Conservation (phyloP, 2,329 filamentous ascomycete species). For the Trichoderma hamatum region DNA sequence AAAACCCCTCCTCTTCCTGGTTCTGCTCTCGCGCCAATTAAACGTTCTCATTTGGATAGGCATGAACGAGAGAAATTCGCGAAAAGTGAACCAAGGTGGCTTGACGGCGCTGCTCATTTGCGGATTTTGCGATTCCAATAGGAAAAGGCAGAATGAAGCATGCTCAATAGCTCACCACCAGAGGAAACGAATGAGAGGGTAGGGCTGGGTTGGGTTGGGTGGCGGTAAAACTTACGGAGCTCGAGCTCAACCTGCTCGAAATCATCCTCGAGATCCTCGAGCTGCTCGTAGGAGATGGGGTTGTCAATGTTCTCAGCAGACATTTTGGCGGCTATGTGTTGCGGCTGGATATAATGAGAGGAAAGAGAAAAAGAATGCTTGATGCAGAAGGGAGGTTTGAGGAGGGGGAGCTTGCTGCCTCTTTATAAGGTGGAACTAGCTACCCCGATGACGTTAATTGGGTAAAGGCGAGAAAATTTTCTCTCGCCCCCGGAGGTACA, state of each 20-base stretch:
- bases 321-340: constrained; percentile 36
- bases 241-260: constrained; percentile 83
- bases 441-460: constrained; percentile 14
- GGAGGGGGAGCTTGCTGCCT: neutral
- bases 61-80: neutral
- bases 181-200: neutral
- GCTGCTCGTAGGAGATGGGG: constrained; percentile 70
- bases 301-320: constrained; percentile 44
- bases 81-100: neutral
- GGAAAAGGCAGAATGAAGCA: neutral
- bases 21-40: neutral
- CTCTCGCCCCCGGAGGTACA: neutral
- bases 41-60: neutral
- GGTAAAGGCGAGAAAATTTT: constrained; percentile 20
- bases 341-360: neutral
- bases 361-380: neutral
- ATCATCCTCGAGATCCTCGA: constrained; percentile 78
- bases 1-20: neutral
- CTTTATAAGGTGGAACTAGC: constrained; percentile 21
- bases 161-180: neutral
- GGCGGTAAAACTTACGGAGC: constrained; percentile 67
- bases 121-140: neutral
- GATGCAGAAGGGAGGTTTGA: neutral
- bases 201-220: neutral
- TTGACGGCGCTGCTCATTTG: neutral